Base-by-base conservation (phyloP, 192 early-diverging fungal species). In the Tieghemiomyces parasiticus region DNA sequence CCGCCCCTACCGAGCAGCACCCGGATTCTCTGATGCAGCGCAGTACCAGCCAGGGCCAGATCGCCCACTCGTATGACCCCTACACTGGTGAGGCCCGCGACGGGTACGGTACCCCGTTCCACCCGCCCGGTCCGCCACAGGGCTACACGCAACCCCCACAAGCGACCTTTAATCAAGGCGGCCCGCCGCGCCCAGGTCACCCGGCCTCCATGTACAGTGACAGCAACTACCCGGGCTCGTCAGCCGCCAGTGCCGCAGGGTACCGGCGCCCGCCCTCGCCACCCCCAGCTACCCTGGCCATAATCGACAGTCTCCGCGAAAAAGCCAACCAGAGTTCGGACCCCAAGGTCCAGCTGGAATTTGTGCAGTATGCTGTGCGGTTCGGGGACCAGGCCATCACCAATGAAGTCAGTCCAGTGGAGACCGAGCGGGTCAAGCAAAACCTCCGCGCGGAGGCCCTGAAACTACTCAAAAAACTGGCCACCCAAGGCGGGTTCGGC, bases 301-400 rank as follows among this genome's bases (percentile, higher is more conserved):
- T 66, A 25, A 62, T 74, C 25, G 73, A 74, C 33, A 66, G 69
- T 28, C 71, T 71, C 47, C 66, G 73, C 16, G 49, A 70, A 35
- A 66, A 76, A 13, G 76, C 72, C 19, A 80, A 73, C 67, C 64
- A 64, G 19, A 79, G 69, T 44, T 72, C 72, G 53, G 92, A 95
- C 73, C 84, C 84, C 9, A 71, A 65, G 4, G 75, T 80, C 28
- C 87, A 89, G 68, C 75, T 95, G 33, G 81, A 84, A 34, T 93
- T 93, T 74, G 95, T 87, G 38, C 86, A 88, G 63, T 89, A 89
- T 56, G 65, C 96, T 35, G 80, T 96, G 26, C 81, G 88, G 52
- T 80, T 85, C 4, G 87, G 86, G 1, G 78, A 81, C 47, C 71
- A 79, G 20, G 77, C 90, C 35, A 66, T 75, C 2, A 70, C 74